Evolutionary conservation across 2,329 filamentous ascomycete genomes (phyloP).

Genomic region (Setomelanomma holmii): DNA sequence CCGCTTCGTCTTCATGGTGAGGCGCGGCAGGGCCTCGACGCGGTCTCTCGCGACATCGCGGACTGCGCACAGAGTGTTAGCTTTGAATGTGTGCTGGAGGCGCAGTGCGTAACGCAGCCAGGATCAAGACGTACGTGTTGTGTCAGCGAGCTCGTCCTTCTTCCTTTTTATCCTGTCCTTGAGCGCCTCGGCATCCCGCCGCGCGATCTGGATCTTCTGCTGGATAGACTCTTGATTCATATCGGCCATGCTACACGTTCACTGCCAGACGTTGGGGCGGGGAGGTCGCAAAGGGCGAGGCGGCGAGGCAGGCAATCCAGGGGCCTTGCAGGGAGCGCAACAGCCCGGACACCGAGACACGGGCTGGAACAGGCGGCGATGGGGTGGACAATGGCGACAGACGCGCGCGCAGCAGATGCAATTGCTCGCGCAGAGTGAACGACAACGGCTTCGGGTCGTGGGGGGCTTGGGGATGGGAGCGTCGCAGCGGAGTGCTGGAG

Average conservation of each 20-base stretch:
- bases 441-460: constrained; percentile 14
- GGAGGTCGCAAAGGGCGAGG: constrained; percentile 22
- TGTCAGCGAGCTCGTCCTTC: constrained; percentile 99
- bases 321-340: constrained; percentile 42
- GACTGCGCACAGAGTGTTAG: constrained; percentile 63
- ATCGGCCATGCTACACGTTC: constrained; percentile 52
- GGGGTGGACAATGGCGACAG: constrained; percentile 29
- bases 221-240: constrained; percentile 60
- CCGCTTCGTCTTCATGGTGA: constrained; percentile 96
- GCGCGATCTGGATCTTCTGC: constrained; percentile 86
- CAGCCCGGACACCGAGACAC: constrained; percentile 26
- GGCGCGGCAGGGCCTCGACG: constrained; percentile 89
- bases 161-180: constrained; percentile 99
- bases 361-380: constrained; percentile 17
- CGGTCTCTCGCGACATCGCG: constrained; percentile 91
- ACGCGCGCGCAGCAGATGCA: constrained; percentile 36
- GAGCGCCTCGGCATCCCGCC: constrained; percentile 95
- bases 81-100: constrained; percentile 7
- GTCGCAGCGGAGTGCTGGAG: constrained; percentile 33
- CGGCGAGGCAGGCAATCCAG: constrained; percentile 42
- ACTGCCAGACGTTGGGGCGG: constrained; percentile 13
- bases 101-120: constrained; percentile 2
- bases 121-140: constrained; percentile 76
- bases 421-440: constrained; percentile 33
- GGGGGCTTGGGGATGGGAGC: constrained; percentile 21